Percentiles rank a stretch among this genome's conserved stretches.
Conservation (phyloP, 768 basidiomycete species). For the Mycena olivaceomarginata region DNA sequence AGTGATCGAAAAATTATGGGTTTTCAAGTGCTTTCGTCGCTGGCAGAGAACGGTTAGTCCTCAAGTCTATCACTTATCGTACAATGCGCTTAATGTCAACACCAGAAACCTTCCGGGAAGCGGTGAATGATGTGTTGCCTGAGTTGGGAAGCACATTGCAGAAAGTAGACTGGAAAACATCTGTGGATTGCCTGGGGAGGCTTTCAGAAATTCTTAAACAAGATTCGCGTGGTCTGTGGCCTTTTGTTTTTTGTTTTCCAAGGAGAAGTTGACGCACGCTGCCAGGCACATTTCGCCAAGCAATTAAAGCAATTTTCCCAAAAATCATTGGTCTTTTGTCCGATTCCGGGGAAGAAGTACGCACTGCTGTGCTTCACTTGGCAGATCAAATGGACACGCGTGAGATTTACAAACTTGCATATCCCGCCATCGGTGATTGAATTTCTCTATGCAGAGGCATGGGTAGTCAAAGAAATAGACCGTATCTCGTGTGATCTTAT, state of each 20-base stretch:
- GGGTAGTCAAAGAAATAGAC: background rate
- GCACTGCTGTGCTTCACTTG: background rate
- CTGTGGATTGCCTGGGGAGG: slow-evolving; percentile 6
- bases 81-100: background rate
- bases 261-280: background rate
- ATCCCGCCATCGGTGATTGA: background rate
- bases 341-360: background rate
- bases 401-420: background rate
- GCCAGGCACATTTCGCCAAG: slow-evolving; percentile 5
- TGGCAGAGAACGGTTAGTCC: slow-evolving; percentile 10
- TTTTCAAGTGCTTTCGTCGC: background rate
- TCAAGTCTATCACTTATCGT: too few relatives aligned
- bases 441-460: background rate
- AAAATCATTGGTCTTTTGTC: background rate
- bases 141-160: background rate
- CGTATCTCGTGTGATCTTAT: background rate
- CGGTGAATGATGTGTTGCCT: background rate
- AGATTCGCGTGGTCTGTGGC: background rate
- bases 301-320: slow-evolving; percentile 5
- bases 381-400: background rate
- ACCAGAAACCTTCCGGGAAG: background rate
- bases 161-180: slow-evolving; percentile 10
- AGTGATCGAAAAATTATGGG: slow-evolving; percentile 1
- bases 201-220: slow-evolving; percentile 12
- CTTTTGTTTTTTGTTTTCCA: background rate